phyloP scores from a whole-genome alignment of 2,329 filamentous ascomycete genomes.

The Neurospora crassa region DNA sequence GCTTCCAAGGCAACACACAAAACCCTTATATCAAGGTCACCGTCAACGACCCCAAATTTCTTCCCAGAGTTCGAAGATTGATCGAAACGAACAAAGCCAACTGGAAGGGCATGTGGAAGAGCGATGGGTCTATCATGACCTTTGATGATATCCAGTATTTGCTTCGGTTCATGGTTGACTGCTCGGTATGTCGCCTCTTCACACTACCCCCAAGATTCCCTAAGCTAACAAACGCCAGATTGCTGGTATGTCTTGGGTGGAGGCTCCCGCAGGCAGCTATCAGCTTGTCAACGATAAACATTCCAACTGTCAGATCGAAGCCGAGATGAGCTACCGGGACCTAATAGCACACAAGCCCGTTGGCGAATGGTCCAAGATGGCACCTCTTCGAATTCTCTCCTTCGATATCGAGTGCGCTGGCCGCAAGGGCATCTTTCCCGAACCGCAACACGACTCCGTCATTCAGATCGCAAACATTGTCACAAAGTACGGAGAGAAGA shows the following conservation, averaged over 20 bases:
- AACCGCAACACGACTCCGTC: conserved; percentile 82
- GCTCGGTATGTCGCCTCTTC: conserved; percentile 46
- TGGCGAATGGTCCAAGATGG: conserved; percentile 97
- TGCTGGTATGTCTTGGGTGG: conserved; percentile 95
- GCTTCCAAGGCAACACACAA: conserved; percentile 87
- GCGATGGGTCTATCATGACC: conserved; percentile 65
- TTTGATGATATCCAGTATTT: conserved; percentile 97
- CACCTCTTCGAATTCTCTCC: conserved; percentile 81
- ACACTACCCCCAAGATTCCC: not conserved
- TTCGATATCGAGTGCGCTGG: conserved; percentile 99
- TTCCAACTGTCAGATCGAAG: conserved; percentile 96
- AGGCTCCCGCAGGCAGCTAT: conserved; percentile 46
- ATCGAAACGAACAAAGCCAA: conserved; percentile 74
- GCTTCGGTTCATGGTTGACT: conserved; percentile 95
- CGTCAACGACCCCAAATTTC: conserved; percentile 79
- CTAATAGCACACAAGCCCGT: conserved; percentile 80
- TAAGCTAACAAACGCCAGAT: conserved; percentile 40
- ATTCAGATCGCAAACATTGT: conserved; percentile 98
- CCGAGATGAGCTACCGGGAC: conserved; percentile 70
- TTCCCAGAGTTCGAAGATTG: conserved; percentile 62
- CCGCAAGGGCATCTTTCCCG: conserved; percentile 93
- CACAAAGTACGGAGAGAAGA: conserved; percentile 86
- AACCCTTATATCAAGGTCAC: conserved; percentile 91
- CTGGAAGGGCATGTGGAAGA: conserved; percentile 79
- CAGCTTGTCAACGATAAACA: conserved; percentile 39